Conservation (phyloP, 2,329 filamentous ascomycete genomes). For the Ascomycota sp. region DNA sequence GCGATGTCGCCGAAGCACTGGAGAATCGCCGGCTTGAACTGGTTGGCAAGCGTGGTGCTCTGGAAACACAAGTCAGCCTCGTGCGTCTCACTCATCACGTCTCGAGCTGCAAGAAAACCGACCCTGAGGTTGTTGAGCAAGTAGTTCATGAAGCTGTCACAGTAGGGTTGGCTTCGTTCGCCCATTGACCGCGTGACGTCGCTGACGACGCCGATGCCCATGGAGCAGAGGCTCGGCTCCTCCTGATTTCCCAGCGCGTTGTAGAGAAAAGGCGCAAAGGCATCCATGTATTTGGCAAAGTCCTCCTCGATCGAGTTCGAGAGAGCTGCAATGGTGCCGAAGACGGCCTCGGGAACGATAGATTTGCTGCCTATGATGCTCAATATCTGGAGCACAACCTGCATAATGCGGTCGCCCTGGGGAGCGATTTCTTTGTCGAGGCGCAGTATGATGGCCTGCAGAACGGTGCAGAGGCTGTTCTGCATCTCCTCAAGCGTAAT, state of each 20-base stretch:
- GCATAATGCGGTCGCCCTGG: slow-evolving; percentile 87
- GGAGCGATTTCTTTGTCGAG: slow-evolving; percentile 81
- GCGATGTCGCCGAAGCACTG: slow-evolving; percentile 98
- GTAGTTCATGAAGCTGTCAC: slow-evolving; percentile 96
- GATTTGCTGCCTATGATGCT: slow-evolving; percentile 64
- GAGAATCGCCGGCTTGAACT: slow-evolving; percentile 94
- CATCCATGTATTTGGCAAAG: slow-evolving; percentile 94
- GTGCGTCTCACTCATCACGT: background rate
- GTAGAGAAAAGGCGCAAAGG: slow-evolving; percentile 81
- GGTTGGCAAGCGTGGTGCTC: slow-evolving; percentile 74
- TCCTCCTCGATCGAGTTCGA: slow-evolving; percentile 81
- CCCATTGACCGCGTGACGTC: slow-evolving; percentile 87
- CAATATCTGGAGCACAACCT: slow-evolving; percentile 64
- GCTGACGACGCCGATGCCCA: slow-evolving; percentile 93
- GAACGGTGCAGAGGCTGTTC: slow-evolving; percentile 77
- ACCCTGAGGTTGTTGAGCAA: slow-evolving; percentile 78
- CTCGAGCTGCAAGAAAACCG: slow-evolving; percentile 11
- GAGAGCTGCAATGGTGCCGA: slow-evolving; percentile 79
- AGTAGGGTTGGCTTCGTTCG: slow-evolving; percentile 81
- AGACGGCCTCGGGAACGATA: slow-evolving; percentile 82
- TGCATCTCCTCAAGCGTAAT: slow-evolving; percentile 96
- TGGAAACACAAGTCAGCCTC: slow-evolving; percentile 12
- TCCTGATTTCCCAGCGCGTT: slow-evolving; percentile 91
- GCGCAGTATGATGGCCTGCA: slow-evolving; percentile 78
- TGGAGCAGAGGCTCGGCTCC: slow-evolving; percentile 79